Base-by-base conservation (phyloP, 78 protist species). In the Dictyostelium intermedium region DNA sequence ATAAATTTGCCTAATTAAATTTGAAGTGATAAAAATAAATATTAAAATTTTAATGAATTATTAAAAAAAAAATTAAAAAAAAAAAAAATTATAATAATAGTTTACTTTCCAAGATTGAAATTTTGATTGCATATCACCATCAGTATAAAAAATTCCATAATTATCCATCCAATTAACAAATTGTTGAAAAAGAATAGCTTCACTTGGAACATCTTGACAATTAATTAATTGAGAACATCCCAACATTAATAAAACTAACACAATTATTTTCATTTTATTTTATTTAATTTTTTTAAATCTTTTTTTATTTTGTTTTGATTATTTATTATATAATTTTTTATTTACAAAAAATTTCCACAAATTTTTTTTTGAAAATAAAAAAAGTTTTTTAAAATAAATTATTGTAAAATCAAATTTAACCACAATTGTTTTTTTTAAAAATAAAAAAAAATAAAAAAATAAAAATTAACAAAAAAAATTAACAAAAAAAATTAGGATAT, bases 151-250 rank as follows among this genome's bases (percentile, higher is more conserved):
- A 11, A 61, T 35, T 10, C 41, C 53, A 50, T 73, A 85, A 16
- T 79, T 80, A 35, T 66, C 53, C 83, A 74, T 85, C 92, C 92
- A 85, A 85, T 56, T 85, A 6, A 8, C 14, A 32, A 85, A 85
- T 30, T 82, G 25, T 53, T 72, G 74, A 35, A 35, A 56, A 30
- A 85, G 77, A 14, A 34, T 39, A 9, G 16, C 3, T 37, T 85
- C 92, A 50, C 60, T 23, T 13, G 92, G 92, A 25, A 30, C n/a
- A 11, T 25, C 73, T 70, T 70, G 77, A 70, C 43, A 30, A 70
- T 70, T 70, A 14, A 32, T 32, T 27, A 70, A 30, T 30, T 25
- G 37, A 30, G 77, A 14, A 14, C 35, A 32, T 13, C 77, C 82
- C 23, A 76, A 6, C 20, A 76, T 37, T 76, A 41, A 76, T 39